Conservation (phyloP, 2,329 filamentous ascomycete genomes). For the Fusarium buxicola region DNA sequence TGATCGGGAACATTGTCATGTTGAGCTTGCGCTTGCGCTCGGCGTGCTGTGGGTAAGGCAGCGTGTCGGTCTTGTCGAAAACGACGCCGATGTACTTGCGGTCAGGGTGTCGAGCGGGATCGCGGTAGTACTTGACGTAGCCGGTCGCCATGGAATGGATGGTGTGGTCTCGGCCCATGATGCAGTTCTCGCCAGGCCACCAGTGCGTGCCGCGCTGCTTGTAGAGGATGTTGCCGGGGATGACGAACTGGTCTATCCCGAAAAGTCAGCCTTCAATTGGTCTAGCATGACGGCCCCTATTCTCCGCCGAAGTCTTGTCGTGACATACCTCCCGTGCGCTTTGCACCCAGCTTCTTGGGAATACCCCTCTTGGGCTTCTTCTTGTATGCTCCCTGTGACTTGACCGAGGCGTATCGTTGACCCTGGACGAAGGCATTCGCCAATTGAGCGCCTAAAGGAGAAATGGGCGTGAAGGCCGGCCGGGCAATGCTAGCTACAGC, state of each 20-base stretch:
- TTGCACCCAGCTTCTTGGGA: slow-evolving; percentile 90
- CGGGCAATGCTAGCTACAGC: slow-evolving; percentile 51
- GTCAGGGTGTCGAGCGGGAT: slow-evolving; percentile 83
- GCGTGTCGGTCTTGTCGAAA: slow-evolving; percentile 81
- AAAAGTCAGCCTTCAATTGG: slow-evolving; percentile 27
- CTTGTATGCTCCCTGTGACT: slow-evolving; percentile 77
- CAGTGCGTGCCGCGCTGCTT: slow-evolving; percentile 94
- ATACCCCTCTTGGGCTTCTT: slow-evolving; percentile 68
- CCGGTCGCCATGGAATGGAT: slow-evolving; percentile 88
- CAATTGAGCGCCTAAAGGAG: slow-evolving; percentile 46
- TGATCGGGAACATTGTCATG: slow-evolving; percentile 69
- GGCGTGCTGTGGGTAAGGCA: slow-evolving; percentile 81
- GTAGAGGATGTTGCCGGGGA: slow-evolving; percentile 98
- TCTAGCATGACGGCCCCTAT: neutral
- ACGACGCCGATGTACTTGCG: slow-evolving; percentile 95
- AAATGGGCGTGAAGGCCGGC: slow-evolving; percentile 37
- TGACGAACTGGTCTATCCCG: slow-evolving; percentile 83
- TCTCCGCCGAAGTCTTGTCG: neutral
- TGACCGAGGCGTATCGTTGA: slow-evolving; percentile 68
- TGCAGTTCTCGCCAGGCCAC: slow-evolving; percentile 95
- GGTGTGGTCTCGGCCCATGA: slow-evolving; percentile 95
- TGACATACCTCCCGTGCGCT: slow-evolving; percentile 85
- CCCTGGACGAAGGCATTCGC: slow-evolving; percentile 60
- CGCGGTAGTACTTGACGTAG: slow-evolving; percentile 97
- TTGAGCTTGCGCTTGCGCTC: slow-evolving; percentile 80